A percentile compares a stretch with the other conserved stretches of the same genome.
phyloP scores from a whole-genome alignment of 176 grass and related monocot genomes.

The Eragrostis curvula region DNA sequence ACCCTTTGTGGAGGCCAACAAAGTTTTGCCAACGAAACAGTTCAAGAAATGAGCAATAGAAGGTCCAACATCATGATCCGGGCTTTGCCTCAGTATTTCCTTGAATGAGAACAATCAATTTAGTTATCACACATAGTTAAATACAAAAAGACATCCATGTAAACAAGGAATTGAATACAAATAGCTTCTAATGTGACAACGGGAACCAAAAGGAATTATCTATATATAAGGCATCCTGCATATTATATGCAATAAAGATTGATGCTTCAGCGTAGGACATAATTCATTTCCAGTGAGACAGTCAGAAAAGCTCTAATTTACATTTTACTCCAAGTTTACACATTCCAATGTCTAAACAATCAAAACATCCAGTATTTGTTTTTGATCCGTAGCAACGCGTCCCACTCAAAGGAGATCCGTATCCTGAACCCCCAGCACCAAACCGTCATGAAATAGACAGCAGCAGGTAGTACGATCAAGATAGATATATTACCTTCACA shows the following conservation, averaged over 20 bases:
- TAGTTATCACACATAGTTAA: slow-evolving; percentile 33
- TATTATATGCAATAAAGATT: not conserved
- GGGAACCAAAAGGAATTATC: not conserved
- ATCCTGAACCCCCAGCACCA: not conserved
- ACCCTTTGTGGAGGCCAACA: slow-evolving; percentile 56
- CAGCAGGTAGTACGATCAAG: slow-evolving; percentile 12
- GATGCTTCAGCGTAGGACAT: not conserved
- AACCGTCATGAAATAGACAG: not conserved
- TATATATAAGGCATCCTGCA: not conserved
- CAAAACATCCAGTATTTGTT: no score
- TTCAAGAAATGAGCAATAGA: slow-evolving; percentile 90
- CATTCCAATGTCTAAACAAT: not conserved
- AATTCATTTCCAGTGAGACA: not conserved
- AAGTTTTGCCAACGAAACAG: slow-evolving; percentile 79
- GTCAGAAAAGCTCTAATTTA: not conserved
- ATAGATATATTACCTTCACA: slow-evolving; percentile 68
- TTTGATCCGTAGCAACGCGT: not conserved
- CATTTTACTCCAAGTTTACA: not conserved
- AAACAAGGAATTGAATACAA: not conserved
- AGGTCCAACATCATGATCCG: slow-evolving; percentile 86
- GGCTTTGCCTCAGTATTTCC: slow-evolving; percentile 82
- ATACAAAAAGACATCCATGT: not conserved
- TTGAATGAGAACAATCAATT: slow-evolving; percentile 40
- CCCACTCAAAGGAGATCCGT: not conserved
- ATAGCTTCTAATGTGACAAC: not conserved